phyloP scores from a whole-genome alignment of 805 yeast genomes.

The Ogataea trehalophila region DNA sequence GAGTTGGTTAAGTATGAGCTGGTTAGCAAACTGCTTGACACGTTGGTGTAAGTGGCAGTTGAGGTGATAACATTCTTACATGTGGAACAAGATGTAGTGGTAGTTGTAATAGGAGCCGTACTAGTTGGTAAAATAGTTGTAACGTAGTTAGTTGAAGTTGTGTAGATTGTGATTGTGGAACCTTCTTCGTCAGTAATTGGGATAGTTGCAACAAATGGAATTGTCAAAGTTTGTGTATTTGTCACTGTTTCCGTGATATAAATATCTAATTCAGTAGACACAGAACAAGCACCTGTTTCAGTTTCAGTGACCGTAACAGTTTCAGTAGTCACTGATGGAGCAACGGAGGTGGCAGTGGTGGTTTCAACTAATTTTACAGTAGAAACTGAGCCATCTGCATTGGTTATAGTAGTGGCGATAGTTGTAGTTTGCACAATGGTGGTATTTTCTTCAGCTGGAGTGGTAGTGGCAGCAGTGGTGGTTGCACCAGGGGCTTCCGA shows the following conservation, averaged over 20 bases:
- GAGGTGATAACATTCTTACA: conserved; percentile 5
- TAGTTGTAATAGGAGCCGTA: conserved; percentile 7
- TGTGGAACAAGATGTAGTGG: conserved; percentile 4
- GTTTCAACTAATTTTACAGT: not conserved
- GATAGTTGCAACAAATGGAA: conserved; percentile 30
- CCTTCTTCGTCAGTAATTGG: conserved; percentile 29
- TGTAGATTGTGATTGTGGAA: conserved; percentile 22
- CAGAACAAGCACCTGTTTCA: conserved; percentile 6
- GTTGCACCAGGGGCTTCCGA: conserved; percentile 9
- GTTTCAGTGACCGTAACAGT: conserved; percentile 28
- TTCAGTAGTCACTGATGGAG: not conserved
- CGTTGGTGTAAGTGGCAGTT: not conserved
- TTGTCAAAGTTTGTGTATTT: conserved; percentile 20
- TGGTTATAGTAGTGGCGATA: not conserved
- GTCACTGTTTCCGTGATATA: conserved; percentile 17
- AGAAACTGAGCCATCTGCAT: conserved; percentile 1
- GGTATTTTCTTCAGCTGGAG: conserved; percentile 1
- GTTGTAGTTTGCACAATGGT: conserved; percentile 3
- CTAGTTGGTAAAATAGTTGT: conserved; percentile 12
- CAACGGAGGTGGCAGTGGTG: conserved; percentile 2
- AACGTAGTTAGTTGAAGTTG: conserved; percentile 25
- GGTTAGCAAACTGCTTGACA: not conserved
- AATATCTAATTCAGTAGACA: conserved; percentile 11
- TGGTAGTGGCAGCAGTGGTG: conserved; percentile 3
- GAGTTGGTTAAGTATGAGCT: conserved; percentile 2